Evolutionary conservation across 129 eudicot genomes (phyloP), one percentile per base, ranked within the genome.

Genomic region (Flaveria ramosissima): DNA sequence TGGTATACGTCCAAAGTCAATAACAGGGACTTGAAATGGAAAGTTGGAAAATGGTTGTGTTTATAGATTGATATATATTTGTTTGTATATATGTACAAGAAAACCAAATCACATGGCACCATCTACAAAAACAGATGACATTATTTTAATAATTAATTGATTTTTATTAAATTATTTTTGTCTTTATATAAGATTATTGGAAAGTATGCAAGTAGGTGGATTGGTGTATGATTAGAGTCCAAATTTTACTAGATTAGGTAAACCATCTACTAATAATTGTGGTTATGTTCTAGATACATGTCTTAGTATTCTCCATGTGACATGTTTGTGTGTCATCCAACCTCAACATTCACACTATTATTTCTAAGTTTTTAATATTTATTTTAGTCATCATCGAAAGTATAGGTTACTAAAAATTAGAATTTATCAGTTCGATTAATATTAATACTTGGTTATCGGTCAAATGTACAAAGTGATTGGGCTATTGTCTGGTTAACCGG

Each of bases 21-120:
- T 21, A 65, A 66, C 43, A 65, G 70, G 14, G 83, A 70, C 83
- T 51, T n/a, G 42, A 64, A 72, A 66, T 73, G 83, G 43, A 53
- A 78, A 79, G 78, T 9, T 50, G 71, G 77, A 71, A 65, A 72
- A 80, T 73, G 74, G 75, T 80, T 57, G 75, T 80, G 74, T 43
- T 55, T 63, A 42, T 30, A 63, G 71, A 63, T 75, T 41, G 72
- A 48, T 71, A 61, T 78, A 74, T 73, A 16, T 74, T 80, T 73
- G 84, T 73, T 45, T 55, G 9, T 79, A 63, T 73, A 59, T 73
- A 53, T 67, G 78, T 73, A 68, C 70, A 80, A 80, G 62, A 80
- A 73, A 80, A 80, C 79, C 75, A 80, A 80, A n/a, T 66, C 79
- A 80, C 83, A 66, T 80, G 84, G 77, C 71, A 78, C 76, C 24